Evolutionary conservation across 2,329 filamentous ascomycete genomes (phyloP).

Genomic region (Nemania bipapillata): DNA sequence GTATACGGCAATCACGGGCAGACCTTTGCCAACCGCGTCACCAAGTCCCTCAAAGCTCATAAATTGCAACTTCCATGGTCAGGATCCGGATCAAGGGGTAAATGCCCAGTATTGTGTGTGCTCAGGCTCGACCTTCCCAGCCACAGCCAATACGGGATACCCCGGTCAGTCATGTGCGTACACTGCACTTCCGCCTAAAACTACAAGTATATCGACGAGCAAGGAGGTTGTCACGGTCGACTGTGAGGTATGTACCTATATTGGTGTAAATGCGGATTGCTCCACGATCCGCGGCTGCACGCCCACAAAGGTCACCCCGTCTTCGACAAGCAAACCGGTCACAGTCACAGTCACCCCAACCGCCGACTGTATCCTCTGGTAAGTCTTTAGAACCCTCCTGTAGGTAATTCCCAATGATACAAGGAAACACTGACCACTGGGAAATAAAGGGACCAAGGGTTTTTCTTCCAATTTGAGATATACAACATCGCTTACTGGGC

Average conservation of each 20-base stretch:
- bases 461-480: not conserved
- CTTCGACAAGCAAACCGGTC: not conserved
- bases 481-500: constrained; percentile 8
- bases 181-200: not conserved
- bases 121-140: not conserved
- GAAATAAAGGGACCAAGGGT: not conserved
- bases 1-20: not conserved
- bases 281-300: not conserved
- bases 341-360: not conserved
- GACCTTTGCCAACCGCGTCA: not conserved
- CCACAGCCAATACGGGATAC: not conserved
- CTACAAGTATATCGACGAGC: not conserved
- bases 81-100: not conserved
- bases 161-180: constrained; percentile 1
- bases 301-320: not conserved
- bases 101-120: not conserved
- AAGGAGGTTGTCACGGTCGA: not conserved
- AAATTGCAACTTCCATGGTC: not conserved
- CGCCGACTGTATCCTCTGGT: not conserved
- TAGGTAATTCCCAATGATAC: no score
- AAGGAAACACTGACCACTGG: no score
- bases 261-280: not conserved
- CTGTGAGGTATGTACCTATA: not conserved
- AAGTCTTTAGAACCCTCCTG: not conserved
- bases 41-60: not conserved